Conservation (phyloP, 805 yeast species). For the Saccharomycopsis javanensis region DNA sequence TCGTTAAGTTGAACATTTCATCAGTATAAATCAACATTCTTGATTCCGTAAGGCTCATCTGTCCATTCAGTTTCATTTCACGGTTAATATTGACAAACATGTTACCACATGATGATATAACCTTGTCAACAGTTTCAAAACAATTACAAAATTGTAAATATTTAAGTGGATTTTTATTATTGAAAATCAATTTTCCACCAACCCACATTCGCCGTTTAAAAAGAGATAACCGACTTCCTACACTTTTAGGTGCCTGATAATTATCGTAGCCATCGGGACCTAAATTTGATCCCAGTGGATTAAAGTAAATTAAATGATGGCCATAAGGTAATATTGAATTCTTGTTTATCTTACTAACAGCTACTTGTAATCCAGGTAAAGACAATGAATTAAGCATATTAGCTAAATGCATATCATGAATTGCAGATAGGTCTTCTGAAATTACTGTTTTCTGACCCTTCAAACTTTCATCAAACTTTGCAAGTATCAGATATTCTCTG, state of each 20-base stretch:
- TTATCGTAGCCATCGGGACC: constrained; percentile 75
- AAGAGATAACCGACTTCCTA: constrained; percentile 20
- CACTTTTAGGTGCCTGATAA: constrained; percentile 52
- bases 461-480: constrained; percentile 10
- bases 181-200: constrained; percentile 49
- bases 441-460: constrained; percentile 11
- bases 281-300: constrained; percentile 46
- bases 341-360: background rate
- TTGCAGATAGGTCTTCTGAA: constrained; percentile 16
- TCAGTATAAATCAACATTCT: constrained; percentile 57
- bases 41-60: constrained; percentile 36
- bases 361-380: no score
- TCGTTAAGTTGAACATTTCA: constrained; percentile 22
- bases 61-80: constrained; percentile 27
- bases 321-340: constrained; percentile 34
- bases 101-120: constrained; percentile 24
- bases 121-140: constrained; percentile 40
- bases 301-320: constrained; percentile 58
- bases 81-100: constrained; percentile 51
- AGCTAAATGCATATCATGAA: constrained; percentile 12
- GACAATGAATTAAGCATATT: constrained; percentile 5
- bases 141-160: constrained; percentile 37
- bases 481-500: background rate
- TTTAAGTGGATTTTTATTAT: constrained; percentile 25
- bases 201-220: constrained; percentile 71